Base-by-base conservation (phyloP, 73 alveolate species). In the Stentor roeselii region DNA sequence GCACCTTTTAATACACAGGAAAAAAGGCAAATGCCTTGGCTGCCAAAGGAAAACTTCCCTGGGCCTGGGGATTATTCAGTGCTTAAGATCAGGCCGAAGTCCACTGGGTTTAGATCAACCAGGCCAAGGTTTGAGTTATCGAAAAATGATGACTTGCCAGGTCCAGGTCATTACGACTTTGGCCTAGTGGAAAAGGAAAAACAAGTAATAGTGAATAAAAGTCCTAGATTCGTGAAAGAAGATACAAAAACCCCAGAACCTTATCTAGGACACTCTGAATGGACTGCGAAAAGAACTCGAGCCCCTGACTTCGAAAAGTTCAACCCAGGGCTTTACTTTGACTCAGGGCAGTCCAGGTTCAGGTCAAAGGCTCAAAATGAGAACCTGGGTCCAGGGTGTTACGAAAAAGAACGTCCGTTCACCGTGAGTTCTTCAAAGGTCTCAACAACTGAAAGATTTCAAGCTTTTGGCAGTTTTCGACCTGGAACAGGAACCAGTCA, bases 101-200 rank as follows among this genome's bases (percentile, higher is more conserved):
- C 80, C 34, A 27, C n/a, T 21, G 34, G 80, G 37, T 67, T 67
- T 67, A 34, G 2, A 67, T 27, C 15, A 21, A n/a, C 37, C n/a
- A n/a, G n/a, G n/a, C 41, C n/a, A 30, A 67, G 80, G 37, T 67
- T 67, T 67, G 37, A 2, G 34, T 27, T 14, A 21, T 27, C 37
- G 2, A 67, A 67, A 2, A 21, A 15, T 21, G 21, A n/a, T 67
- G 37, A 67, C 41, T 21, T 27, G 1, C 80, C 80, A 30, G 80
- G 80, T 40, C 80, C 80, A 67, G 80, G 80, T 27, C 21, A 27
- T 67, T 67, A 67, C 34, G 80, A 67, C 27, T 50, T 21, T 50
- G 30, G 21, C 21, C 21, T 67, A 27, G 41, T 2, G 50, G 41
- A 30, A 30, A 67, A 32, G 37, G 37, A 67, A 67, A 67, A 1